Evolutionary conservation across 2,329 filamentous ascomycete species (phyloP).

Genomic region (Dactylellina parvicollis): DNA sequence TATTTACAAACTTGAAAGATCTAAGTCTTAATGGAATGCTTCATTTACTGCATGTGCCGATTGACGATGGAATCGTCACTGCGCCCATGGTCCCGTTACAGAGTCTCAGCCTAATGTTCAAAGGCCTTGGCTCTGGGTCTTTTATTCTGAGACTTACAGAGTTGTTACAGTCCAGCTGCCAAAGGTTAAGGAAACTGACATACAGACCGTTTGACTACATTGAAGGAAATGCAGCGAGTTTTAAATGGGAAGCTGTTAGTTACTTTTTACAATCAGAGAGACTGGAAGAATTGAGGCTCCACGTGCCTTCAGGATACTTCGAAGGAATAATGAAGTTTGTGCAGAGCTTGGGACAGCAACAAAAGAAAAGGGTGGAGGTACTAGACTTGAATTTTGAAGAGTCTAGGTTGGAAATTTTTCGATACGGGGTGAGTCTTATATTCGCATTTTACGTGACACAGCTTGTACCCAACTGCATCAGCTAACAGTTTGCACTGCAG

Average conservation of each 20-base stretch:
- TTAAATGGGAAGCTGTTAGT: not conserved
- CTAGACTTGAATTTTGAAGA: constrained; percentile 11
- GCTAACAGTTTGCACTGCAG: no score
- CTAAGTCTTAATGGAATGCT: not conserved
- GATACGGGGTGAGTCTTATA: not conserved
- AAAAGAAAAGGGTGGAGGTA: not conserved
- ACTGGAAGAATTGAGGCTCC: constrained; percentile 1
- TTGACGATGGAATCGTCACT: not conserved
- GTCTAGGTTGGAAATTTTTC: not conserved
- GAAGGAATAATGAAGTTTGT: constrained; percentile 3
- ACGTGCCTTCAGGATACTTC: constrained; percentile 7
- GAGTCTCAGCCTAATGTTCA: not conserved
- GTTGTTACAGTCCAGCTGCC: constrained; percentile 4
- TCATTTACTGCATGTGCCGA: not conserved
- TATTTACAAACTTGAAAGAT: constrained; percentile 2
- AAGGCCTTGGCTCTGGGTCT: not conserved
- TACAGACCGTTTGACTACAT: constrained; percentile 6
- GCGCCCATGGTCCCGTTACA: not conserved
- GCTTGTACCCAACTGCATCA: not conserved
- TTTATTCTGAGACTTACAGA: not conserved
- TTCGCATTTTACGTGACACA: no score
- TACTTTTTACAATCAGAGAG: not conserved
- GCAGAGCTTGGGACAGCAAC: not conserved
- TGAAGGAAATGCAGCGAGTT: not conserved
- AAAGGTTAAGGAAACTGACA: not conserved